A percentile compares a stretch with the other conserved stretches of the same genome.
Conservation (phyloP, 352 stramenopile species). For the Lagenidium sp. region DNA sequence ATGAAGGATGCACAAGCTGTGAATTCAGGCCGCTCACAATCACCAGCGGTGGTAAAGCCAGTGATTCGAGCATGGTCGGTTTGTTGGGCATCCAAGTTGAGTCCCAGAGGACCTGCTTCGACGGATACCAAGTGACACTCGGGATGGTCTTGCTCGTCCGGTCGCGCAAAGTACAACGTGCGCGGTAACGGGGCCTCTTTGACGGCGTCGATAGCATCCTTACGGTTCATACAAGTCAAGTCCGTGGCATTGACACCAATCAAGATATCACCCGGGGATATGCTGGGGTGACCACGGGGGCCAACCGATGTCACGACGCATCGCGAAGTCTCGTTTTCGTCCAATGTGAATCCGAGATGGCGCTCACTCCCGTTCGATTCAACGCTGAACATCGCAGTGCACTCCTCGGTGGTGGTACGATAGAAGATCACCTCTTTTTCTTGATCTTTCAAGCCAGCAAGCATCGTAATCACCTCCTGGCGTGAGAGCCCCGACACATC, state of each 20-base stretch:
- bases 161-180: slow-evolving; percentile 28
- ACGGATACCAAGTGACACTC: slow-evolving; percentile 36
- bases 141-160: slow-evolving; percentile 7
- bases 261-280: slow-evolving; percentile 27
- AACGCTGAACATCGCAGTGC: slow-evolving; percentile 19
- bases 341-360: slow-evolving; percentile 18
- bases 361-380: slow-evolving; percentile 11
- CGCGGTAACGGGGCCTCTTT: slow-evolving; percentile 19
- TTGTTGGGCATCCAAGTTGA: slow-evolving; percentile 33
- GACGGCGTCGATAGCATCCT: slow-evolving; percentile 18
- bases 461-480: slow-evolving; percentile 24
- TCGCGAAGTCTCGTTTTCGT: slow-evolving; percentile 25
- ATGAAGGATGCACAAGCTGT: slow-evolving; percentile 23
- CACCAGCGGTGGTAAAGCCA: slow-evolving; percentile 27
- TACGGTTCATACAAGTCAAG: slow-evolving; percentile 22
- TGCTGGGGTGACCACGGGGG: slow-evolving; percentile 5
- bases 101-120: slow-evolving; percentile 29
- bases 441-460: slow-evolving; percentile 25
- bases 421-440: slow-evolving; percentile 57
- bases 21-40: slow-evolving; percentile 29
- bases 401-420: slow-evolving; percentile 15
- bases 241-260: slow-evolving; percentile 35
- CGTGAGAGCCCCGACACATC: slow-evolving; percentile 29
- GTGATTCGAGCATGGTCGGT: slow-evolving; percentile 24
- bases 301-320: slow-evolving; percentile 23